Conservation (phyloP, 2,329 filamentous ascomycete species). For the Paecilomyces formosus region DNA sequence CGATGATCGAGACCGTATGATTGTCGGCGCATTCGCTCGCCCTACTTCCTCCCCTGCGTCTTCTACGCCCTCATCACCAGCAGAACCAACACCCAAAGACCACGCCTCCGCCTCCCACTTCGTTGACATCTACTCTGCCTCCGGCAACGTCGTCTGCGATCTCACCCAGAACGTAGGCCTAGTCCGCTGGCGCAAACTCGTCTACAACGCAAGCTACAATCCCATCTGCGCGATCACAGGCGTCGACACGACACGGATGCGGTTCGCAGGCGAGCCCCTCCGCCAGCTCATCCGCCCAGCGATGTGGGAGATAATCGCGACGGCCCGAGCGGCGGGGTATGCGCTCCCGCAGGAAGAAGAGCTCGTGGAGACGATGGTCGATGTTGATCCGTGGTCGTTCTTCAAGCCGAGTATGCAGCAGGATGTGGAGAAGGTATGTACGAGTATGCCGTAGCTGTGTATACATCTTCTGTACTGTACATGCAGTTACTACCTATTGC, state of each 20-base stretch:
- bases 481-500: too few species aligned
- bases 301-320: constrained; percentile 39
- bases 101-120: constrained; percentile 33
- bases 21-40: constrained; percentile 43
- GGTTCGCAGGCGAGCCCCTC: constrained; percentile 36
- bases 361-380: constrained; percentile 40
- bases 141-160: constrained; percentile 37
- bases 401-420: constrained; percentile 50
- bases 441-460: too few species aligned
- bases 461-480: too few species aligned
- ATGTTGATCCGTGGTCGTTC: constrained; percentile 42
- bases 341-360: constrained; percentile 31
- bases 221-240: constrained; percentile 45
- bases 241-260: constrained; percentile 46
- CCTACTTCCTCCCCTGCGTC: neutral
- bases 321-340: constrained; percentile 38
- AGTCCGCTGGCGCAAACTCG: constrained; percentile 32
- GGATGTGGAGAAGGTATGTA: constrained; percentile 41
- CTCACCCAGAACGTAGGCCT: constrained; percentile 26
- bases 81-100: neutral
- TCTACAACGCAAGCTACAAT: constrained; percentile 47
- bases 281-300: constrained; percentile 45
- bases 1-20: constrained; percentile 44
- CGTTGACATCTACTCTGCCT: constrained; percentile 40
- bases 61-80: neutral